These are phyloP conservation scores for Incumbomyces lentus DNA, from an alignment of 2,329 filamentous ascomycete genomes.

Conservation along the genomic window DNA sequence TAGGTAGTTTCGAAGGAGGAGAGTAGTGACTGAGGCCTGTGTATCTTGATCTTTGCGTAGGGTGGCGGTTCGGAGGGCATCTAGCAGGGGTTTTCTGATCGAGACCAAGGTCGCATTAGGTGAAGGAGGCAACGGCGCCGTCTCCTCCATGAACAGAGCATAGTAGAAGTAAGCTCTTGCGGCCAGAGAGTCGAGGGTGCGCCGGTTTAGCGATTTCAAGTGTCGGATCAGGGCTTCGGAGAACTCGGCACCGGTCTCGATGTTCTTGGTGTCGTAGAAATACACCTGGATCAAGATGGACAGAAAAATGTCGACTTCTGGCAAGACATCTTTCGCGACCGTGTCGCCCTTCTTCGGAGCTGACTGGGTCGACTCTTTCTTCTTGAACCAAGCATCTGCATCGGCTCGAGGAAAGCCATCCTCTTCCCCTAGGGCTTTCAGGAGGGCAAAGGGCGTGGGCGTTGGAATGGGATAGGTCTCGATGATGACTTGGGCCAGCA, in stretches of 20 bases:
- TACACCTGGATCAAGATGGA: conserved; percentile 79
- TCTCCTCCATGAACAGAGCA: conserved; percentile 86
- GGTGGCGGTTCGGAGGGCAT: conserved; percentile 86
- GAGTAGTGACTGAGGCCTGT: conserved; percentile 90
- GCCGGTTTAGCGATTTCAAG: conserved; percentile 80
- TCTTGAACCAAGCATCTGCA: conserved; percentile 49
- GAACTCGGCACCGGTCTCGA: conserved; percentile 70
- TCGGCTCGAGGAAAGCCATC: conserved; percentile 48
- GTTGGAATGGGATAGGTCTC: conserved; percentile 66
- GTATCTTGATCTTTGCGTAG: conserved; percentile 93
- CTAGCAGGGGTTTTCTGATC: conserved; percentile 75
- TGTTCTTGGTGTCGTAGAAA: conserved; percentile 75
- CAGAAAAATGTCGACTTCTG: conserved; percentile 81
- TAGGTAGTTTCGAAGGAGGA: conserved; percentile 91
- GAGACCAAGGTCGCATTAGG: conserved; percentile 77
- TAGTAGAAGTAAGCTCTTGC: conserved; percentile 98
- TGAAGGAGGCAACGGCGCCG: conserved; percentile 77
- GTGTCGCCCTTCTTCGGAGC: conserved; percentile 52
- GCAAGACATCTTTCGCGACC: conserved; percentile 61
- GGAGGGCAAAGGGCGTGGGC: conserved; percentile 57
- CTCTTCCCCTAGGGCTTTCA: conserved; percentile 55
- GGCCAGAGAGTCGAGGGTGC: conserved; percentile 85
- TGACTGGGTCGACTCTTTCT: conserved; percentile 59
- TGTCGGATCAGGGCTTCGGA: conserved; percentile 73
- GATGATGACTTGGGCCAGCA: conserved; percentile 68